Evolutionary conservation across 371 early-diverging fungal genomes (phyloP), one percentile per base, ranked within the genome.

Genomic region (Saksenaea vasiformis): DNA sequence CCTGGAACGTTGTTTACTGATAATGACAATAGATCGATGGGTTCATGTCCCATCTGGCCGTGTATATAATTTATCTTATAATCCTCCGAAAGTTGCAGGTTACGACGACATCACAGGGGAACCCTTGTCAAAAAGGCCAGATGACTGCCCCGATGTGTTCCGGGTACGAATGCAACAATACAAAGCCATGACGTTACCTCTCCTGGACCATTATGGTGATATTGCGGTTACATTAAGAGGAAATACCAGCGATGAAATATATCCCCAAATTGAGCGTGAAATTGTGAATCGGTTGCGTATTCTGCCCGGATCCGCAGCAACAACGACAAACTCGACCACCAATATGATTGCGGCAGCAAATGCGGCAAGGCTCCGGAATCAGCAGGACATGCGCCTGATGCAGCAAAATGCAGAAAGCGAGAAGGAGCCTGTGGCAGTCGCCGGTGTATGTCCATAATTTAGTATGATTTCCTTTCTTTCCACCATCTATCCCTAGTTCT

Each of bases 81-180:
- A 97, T 63, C 98, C 99, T 53, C 99, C 99, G 7, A 86, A 85
- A 66, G 76, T 74, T 1, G 69, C 84, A 13, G 96, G 96, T 8
- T n/a, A 79, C 10, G 98, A 98, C 67, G 98, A 98, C 68, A 74
- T 95, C 17, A 99, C 99, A 14, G 93, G 96, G 7, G 96, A 95
- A 68, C 88, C 91, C 35, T 78, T 98, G 37, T 82, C 91, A 26
- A 91, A 94, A 62, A 84, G 99, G 28, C 85, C 91, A 2, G 99
- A 99, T 79, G 99, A 99, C 67, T 91, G 90, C 62, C 88, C 92
- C 15, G 92, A 94, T 70, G 87, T 89, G 9, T 91, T 97, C 72
- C 87, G 84, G 70, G 80, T 84, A 19, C 87, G 97, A 5, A 75
- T 97, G 60, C 80, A 92, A 54, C 88, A 89, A 68, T 91, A 95